phyloP scores from a whole-genome alignment of 345 rosid species.

The Gossypium ekmanianum region DNA sequence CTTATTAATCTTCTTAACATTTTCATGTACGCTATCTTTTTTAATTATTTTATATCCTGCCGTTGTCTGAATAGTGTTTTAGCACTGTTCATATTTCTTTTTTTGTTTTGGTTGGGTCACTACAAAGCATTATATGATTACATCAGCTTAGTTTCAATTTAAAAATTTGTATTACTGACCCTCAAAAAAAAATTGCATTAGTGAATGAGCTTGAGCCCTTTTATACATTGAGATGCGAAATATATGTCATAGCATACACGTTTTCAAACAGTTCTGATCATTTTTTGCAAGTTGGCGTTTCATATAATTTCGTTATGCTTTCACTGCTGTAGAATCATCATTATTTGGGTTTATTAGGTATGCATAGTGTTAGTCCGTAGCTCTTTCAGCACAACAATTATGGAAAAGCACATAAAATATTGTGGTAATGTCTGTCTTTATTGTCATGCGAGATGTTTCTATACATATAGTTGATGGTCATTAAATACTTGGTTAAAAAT shows the following conservation, averaged over 20 bases:
- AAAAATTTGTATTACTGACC: not conserved
- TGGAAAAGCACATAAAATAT: slow-evolving; percentile 23
- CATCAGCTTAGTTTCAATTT: not conserved
- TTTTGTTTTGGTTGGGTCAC: not conserved
- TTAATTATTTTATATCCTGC: not conserved
- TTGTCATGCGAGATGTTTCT: not conserved
- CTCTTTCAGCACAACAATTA: not conserved
- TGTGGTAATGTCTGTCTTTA: not conserved
- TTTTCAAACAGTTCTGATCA: not conserved
- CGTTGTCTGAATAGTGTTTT: not conserved
- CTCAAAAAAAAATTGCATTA: not conserved
- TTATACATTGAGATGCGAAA: slow-evolving; percentile 16
- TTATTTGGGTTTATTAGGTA: slow-evolving; percentile 1
- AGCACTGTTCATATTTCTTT: not conserved
- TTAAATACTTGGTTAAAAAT: not conserved
- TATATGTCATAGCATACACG: slow-evolving; percentile 10
- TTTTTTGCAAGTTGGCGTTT: not conserved
- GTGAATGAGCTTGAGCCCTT: slow-evolving; percentile 10
- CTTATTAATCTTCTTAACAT: not conserved
- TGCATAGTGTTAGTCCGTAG: not conserved
- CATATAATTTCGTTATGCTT: slow-evolving; percentile 12
- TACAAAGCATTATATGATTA: not conserved
- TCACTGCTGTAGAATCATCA: slow-evolving; percentile 10
- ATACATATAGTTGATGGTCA: not conserved
- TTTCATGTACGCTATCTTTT: not conserved